phyloP scores from a whole-genome alignment of 2,329 filamentous ascomycete genomes.

The Penicillium frequentans region DNA sequence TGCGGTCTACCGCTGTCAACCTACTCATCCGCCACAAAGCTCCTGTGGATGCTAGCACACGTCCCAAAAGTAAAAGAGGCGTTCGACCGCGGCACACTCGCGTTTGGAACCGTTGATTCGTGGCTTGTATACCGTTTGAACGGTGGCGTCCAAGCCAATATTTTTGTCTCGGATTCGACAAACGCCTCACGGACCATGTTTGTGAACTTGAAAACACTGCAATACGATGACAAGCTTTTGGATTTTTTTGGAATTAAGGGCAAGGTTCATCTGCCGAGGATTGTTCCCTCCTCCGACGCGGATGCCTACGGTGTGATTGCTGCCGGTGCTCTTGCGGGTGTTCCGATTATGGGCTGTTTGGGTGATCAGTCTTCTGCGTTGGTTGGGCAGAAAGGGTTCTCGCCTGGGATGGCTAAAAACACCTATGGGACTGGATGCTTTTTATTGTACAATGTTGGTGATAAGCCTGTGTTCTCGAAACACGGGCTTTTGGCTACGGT shows the following conservation, averaged over 20 bases:
- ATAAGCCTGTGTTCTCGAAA: constrained; percentile 79
- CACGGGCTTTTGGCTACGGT: constrained; percentile 84
- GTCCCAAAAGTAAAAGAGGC: constrained; percentile 68
- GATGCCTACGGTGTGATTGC: constrained; percentile 68
- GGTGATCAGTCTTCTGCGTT: constrained; percentile 85
- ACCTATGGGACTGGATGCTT: constrained; percentile 91
- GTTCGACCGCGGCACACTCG: constrained; percentile 71
- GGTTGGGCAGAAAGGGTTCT: constrained; percentile 82
- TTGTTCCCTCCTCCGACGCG: constrained; percentile 75
- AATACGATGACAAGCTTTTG: constrained; percentile 76
- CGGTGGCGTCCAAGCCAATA: constrained; percentile 63
- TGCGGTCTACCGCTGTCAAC: constrained; percentile 84
- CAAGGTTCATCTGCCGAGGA: constrained; percentile 73
- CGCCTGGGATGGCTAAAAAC: constrained; percentile 80
- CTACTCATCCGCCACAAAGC: constrained; percentile 81
- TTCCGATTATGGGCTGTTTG: constrained; percentile 75
- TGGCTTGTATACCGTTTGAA: constrained; percentile 84
- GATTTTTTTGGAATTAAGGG: constrained; percentile 75
- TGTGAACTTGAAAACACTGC: constrained; percentile 75
- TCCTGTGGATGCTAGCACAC: constrained; percentile 78
- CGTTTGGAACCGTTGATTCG: constrained; percentile 83
- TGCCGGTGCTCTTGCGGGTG: constrained; percentile 63
- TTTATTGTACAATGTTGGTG: constrained; percentile 83
- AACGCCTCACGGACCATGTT: constrained; percentile 94
- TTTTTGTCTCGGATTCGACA: constrained; percentile 82